Evolutionary conservation across 164 flowering plant genomes (phyloP), one percentile per base, ranked within the genome.

Genomic region (Liriodendron chinense): DNA sequence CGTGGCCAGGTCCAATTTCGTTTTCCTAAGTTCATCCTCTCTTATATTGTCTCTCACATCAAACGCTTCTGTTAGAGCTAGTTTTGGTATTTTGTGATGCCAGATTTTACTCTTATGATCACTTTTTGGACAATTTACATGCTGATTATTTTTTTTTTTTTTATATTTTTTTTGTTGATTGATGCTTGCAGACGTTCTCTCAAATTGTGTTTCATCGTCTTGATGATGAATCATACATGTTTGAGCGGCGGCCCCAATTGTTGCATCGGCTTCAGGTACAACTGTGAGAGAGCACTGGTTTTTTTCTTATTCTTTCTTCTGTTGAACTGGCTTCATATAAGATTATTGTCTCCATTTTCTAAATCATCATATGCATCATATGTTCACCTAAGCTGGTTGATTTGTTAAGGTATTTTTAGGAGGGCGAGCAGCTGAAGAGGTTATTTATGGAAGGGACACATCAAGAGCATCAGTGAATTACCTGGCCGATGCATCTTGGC

Each of bases 401-500:
- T 34, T 5, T 81, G 24, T 78, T 21, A 72, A 95, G 99, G 97
- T 96, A 25, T 83, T 96, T 5, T 95, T 96, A 79, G 99, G 98
- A 68, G 98, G 93, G 18, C 88, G 99, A 78, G 99, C 99, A 69
- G 98, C 99, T 24, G 99, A 96, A 84, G 99, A 96, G 83, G 90
- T 96, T 22, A 88, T 96, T 65, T 92, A 86, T 83, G 98, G 99
- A 57, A 82, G 86, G 68, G 97, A 96, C 81, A 90, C 98, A 66
- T 96, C 99, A 53, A 88, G 73, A 76, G 96, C 95, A 65, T 96
- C 99, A 22, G 89, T 90, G 71, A 80, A 74, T 83, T 91, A 94
- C 79, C 92, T 96, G 74, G 94, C 95, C 50, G 94, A 92, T 90
- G 99, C 99, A 70, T 88, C 95, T 57, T 96, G 99, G 99, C 96